These are phyloP conservation scores for Russula ochroleuca DNA, from an alignment of 768 basidiomycete genomes.

Conservation along the genomic window DNA sequence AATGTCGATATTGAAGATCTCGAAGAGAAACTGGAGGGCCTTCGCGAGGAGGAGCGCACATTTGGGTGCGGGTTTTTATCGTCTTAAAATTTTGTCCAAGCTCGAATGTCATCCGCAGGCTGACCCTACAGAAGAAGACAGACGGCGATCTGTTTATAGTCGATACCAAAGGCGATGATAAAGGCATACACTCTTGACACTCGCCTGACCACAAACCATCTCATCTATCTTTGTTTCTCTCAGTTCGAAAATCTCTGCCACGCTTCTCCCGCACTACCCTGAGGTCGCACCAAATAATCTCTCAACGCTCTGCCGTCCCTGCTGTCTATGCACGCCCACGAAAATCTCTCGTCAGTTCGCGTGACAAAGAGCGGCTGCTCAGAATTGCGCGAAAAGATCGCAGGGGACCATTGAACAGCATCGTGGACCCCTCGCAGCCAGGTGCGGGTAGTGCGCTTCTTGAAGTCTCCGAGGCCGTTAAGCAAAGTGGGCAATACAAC, in stretches of 20 bases:
- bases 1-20: conserved; percentile 82
- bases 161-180: conserved; percentile 74
- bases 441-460: conserved; percentile 60
- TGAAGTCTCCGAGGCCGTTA: conserved; percentile 65
- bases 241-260: conserved; percentile 59
- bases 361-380: conserved; percentile 71
- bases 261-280: conserved; percentile 51
- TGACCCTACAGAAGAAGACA: conserved; percentile 57
- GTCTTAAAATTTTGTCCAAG: neutral
- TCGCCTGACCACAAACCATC: neutral
- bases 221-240: neutral
- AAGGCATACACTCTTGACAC: conserved; percentile 42
- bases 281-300: conserved; percentile 73
- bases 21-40: conserved; percentile 67
- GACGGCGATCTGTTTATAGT: conserved; percentile 76
- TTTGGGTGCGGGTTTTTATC: conserved; percentile 54
- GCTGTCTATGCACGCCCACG: conserved; percentile 63
- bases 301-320: conserved; percentile 83
- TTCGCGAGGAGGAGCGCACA: conserved; percentile 76
- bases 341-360: conserved; percentile 42
- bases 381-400: conserved; percentile 70
- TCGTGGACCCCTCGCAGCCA: conserved; percentile 64
- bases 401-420: conserved; percentile 67
- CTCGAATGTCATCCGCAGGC: conserved; percentile 38
- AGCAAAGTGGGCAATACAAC: conserved; percentile 62